phyloP scores from a whole-genome alignment of 345 rosid genomes.

The Lenwebbia sp. region DNA sequence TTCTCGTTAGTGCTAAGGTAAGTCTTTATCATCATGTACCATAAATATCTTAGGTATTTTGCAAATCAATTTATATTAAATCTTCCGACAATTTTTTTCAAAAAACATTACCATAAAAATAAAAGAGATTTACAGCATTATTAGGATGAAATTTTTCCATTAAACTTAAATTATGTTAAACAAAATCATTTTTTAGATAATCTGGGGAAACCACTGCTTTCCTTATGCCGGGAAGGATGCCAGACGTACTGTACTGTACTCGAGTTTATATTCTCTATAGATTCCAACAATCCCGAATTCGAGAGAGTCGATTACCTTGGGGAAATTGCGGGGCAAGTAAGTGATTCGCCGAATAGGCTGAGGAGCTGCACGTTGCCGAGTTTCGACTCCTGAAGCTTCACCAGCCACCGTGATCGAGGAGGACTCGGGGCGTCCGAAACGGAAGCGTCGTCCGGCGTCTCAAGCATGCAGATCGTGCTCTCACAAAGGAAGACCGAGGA shows the following conservation, averaged over 20 bases:
- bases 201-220: neutral
- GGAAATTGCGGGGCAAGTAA: neutral
- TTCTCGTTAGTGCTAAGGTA: too few species aligned
- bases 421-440: neutral
- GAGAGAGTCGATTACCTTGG: neutral
- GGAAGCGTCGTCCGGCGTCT: neutral
- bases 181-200: neutral
- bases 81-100: neutral
- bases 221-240: neutral
- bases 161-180: too few species aligned
- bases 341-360: neutral
- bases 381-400: too few species aligned
- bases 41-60: neutral
- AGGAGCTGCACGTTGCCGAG: neutral
- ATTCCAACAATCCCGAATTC: constrained; percentile 3
- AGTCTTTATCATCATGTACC: neutral
- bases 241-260: neutral
- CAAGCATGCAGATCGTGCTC: neutral
- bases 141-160: too few species aligned
- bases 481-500: neutral
- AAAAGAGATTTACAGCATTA: too few species aligned
- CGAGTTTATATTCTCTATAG: neutral
- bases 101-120: neutral
- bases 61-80: too few species aligned
- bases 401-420: too few species aligned